These are phyloP conservation scores for Fusarium sp. DNA, from an alignment of 2,329 filamentous ascomycete species.

Conservation along the genomic window DNA sequence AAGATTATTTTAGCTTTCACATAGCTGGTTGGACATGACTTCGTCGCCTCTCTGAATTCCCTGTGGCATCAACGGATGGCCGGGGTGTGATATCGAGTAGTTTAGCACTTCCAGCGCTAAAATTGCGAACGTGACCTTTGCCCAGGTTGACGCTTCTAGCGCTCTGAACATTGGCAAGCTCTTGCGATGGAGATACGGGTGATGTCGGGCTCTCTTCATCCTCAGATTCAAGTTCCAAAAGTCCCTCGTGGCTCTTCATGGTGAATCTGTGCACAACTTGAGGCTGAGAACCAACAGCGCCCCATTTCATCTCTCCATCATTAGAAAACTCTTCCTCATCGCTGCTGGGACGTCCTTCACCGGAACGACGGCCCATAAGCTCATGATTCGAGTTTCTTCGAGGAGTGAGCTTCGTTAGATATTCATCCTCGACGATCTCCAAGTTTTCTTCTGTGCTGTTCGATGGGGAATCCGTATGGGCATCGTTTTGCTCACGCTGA, in stretches of 20 bases:
- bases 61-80: slow-evolving; percentile 61
- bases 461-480: slow-evolving; percentile 53
- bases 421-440: slow-evolving; percentile 73
- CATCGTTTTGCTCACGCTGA: slow-evolving; percentile 40
- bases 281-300: slow-evolving; percentile 57
- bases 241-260: slow-evolving; percentile 63
- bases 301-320: slow-evolving; percentile 61
- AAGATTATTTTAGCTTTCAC: slow-evolving; percentile 27
- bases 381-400: slow-evolving; percentile 38
- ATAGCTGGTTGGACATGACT: slow-evolving; percentile 31
- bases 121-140: slow-evolving; percentile 72
- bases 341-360: slow-evolving; percentile 64
- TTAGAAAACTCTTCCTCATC: slow-evolving; percentile 63
- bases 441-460: slow-evolving; percentile 70
- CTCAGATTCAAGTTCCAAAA: slow-evolving; percentile 56
- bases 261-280: slow-evolving; percentile 67
- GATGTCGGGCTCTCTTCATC: slow-evolving; percentile 46
- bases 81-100: slow-evolving; percentile 73
- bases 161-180: slow-evolving; percentile 61
- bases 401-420: slow-evolving; percentile 64
- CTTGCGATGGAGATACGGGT: slow-evolving; percentile 43
- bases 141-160: slow-evolving; percentile 77
- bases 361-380: slow-evolving; percentile 55
- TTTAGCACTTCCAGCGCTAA: slow-evolving; percentile 81
- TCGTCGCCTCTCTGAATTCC: slow-evolving; percentile 46